Base-by-base conservation (phyloP, 306 rosid species). In the Corylus heterophylla region DNA sequence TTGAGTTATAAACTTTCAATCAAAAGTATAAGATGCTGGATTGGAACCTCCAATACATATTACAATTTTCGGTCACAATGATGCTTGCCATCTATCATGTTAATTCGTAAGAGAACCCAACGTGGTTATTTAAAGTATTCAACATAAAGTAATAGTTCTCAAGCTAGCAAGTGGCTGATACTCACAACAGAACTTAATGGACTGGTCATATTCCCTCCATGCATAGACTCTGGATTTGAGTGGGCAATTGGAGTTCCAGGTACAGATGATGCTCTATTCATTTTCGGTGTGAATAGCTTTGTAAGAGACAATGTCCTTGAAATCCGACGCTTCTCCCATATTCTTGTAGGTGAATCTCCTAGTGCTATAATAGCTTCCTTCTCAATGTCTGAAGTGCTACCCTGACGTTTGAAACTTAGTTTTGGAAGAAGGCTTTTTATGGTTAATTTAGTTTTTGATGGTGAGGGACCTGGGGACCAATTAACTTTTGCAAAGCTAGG, bases 281-380 rank as follows among this genome's bases (percentile, higher is more conserved):
- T 71, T 76, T 79, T 82, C 0, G 86, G 84, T 35, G 88, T 76
- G 73, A 90, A 69, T 48, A 86, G 37, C 54, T 79, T 88, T 49
- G 88, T 76, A 44, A 90, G 82, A n/a, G 97, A 93, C 67, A 85
- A 13, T 64, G 94, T 86, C 86, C 95, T 87, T 48, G 89, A 79
- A 47, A 89, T 83, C 55, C 51, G 27, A 51, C 88, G 85, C 81
- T 79, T 91, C 74, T 87, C 90, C 29, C 71, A 80, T 74, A 84
- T 68, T 80, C 61, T 77, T 1, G 81, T 18, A 31, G 78, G 83
- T 49, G 90, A 83, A 64, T 85, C 90, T 73, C 81, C 89, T 18
- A 83, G 86, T 49, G 83, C 89, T 67, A 84, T 58, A 54, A 86
- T 81, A 7, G 89, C 90, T 48, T 89, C 90, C 39, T 89, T 93